Percentiles rank a stretch among this genome's conserved stretches.
These are phyloP conservation scores for Eutrema japonicum DNA, from an alignment of 345 rosid genomes.

Conservation along the genomic window DNA sequence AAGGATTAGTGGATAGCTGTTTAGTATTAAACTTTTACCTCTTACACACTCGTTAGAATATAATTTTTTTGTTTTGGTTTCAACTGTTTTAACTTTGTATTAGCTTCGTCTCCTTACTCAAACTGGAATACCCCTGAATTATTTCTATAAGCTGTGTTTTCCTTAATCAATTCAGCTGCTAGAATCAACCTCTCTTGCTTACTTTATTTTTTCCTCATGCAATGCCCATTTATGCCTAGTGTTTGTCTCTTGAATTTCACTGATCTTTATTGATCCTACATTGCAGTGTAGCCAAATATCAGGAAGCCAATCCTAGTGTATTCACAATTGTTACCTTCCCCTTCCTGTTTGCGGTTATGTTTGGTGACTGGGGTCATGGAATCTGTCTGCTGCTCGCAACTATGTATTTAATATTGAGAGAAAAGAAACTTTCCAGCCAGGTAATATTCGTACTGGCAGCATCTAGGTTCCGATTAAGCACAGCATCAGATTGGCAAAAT, in stretches of 20 bases:
- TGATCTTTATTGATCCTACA: slow-evolving; percentile 13
- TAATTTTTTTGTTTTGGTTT: slow-evolving; percentile 5
- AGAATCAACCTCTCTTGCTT: slow-evolving; percentile 35
- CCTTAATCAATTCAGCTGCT: slow-evolving; percentile 1
- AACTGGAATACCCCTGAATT: neutral
- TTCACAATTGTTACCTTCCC: slow-evolving; percentile 92
- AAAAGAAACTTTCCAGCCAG: slow-evolving; percentile 95
- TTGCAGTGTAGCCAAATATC: slow-evolving; percentile 91
- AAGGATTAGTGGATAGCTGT: neutral
- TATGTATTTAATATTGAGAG: slow-evolving; percentile 63
- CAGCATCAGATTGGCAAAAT: slow-evolving; percentile 4
- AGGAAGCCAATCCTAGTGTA: slow-evolving; percentile 96
- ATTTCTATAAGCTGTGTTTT: slow-evolving; percentile 2
- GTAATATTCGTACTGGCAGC: slow-evolving; percentile 47
- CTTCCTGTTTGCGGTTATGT: slow-evolving; percentile 98
- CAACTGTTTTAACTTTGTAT: neutral
- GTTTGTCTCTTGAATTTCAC: slow-evolving; percentile 10
- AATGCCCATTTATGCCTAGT: neutral
- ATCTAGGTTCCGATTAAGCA: slow-evolving; percentile 10
- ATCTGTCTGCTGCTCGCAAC: slow-evolving; percentile 88
- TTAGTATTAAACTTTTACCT: neutral
- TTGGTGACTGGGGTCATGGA: slow-evolving; percentile 99
- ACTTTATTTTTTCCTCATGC: slow-evolving; percentile 4
- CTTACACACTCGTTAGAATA: neutral
- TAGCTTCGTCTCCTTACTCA: neutral